These are phyloP conservation scores for Colletotrichum kahawae DNA, from an alignment of 2,329 filamentous ascomycete species.

Conservation along the genomic window DNA sequence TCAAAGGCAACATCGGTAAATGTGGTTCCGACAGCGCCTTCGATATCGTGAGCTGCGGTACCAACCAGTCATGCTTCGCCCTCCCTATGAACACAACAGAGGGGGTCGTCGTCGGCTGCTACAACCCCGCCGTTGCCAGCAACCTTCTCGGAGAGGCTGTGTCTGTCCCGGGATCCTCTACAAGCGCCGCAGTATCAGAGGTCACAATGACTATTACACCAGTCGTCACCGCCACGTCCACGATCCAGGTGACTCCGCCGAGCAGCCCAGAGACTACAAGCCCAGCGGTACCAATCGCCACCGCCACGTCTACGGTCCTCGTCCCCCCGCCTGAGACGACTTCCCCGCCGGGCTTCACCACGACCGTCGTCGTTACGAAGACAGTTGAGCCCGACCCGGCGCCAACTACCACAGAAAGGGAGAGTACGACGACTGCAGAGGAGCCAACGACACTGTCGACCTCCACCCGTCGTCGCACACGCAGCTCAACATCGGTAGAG, in stretches of 20 bases:
- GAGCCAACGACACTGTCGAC: slow-evolving; percentile 17
- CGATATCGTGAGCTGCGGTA: slow-evolving; percentile 41
- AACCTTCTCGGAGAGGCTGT: slow-evolving; percentile 43
- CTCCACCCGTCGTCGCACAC: background rate
- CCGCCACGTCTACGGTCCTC: slow-evolving; percentile 11
- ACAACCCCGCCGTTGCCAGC: slow-evolving; percentile 42
- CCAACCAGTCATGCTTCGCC: slow-evolving; percentile 52
- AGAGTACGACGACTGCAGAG: background rate
- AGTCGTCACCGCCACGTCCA: slow-evolving; percentile 9
- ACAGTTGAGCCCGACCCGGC: background rate
- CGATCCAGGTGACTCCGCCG: slow-evolving; percentile 10
- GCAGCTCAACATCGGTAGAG: background rate
- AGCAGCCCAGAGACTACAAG: background rate
- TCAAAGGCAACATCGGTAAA: slow-evolving; percentile 51
- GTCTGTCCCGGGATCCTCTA: slow-evolving; percentile 18
- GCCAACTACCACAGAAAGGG: background rate
- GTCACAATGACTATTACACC: slow-evolving; percentile 10
- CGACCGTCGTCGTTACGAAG: slow-evolving; percentile 11
- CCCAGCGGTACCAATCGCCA: background rate
- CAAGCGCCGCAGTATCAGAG: background rate
- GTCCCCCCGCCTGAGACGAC: background rate
- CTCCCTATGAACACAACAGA: slow-evolving; percentile 55
- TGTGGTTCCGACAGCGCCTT: slow-evolving; percentile 50
- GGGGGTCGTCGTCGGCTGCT: slow-evolving; percentile 57
- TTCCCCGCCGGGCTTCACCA: background rate